Evolutionary conservation across 306 rosid genomes (phyloP).

Genomic region (Albizia julibrissin): DNA sequence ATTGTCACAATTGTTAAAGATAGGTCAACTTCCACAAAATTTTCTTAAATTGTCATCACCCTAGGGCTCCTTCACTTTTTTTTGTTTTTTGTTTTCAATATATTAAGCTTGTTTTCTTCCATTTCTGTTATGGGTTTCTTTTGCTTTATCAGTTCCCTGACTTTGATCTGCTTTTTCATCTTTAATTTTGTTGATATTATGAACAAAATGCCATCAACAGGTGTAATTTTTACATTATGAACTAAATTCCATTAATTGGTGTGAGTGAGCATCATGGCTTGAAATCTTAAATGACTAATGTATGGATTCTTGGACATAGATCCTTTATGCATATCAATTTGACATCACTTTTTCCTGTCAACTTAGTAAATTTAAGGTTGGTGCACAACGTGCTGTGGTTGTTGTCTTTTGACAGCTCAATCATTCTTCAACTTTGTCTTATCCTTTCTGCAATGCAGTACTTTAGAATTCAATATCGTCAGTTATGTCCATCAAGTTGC

Average conservation of each 20-base stretch:
- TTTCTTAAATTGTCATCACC: conserved; percentile 3
- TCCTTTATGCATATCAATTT: neutral
- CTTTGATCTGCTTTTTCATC: neutral
- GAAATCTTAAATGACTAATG: neutral
- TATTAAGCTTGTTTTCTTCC: conserved; percentile 25
- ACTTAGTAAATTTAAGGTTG: neutral
- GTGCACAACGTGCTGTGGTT: conserved; percentile 18
- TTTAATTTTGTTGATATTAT: conserved; percentile 14
- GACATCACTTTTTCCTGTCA: neutral
- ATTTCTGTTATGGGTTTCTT: conserved; percentile 16
- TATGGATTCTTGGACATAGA: neutral
- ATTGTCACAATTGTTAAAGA: conserved; percentile 19
- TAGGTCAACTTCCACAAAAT: neutral
- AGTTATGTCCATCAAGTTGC: conserved; percentile 25
- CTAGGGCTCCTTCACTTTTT: neutral
- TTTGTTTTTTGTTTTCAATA: neutral
- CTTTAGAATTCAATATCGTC: neutral
- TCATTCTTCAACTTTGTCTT: neutral
- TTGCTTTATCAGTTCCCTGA: conserved; percentile 1
- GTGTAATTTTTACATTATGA: conserved; percentile 22
- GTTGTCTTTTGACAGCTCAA: conserved; percentile 10
- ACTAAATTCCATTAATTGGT: conserved; percentile 1
- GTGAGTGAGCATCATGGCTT: conserved; percentile 17
- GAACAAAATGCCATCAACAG: conserved; percentile 11
- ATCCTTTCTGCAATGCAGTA: conserved; percentile 4